Conservation (phyloP, 1,139 yeast genomes). For the Taphrina populina region DNA sequence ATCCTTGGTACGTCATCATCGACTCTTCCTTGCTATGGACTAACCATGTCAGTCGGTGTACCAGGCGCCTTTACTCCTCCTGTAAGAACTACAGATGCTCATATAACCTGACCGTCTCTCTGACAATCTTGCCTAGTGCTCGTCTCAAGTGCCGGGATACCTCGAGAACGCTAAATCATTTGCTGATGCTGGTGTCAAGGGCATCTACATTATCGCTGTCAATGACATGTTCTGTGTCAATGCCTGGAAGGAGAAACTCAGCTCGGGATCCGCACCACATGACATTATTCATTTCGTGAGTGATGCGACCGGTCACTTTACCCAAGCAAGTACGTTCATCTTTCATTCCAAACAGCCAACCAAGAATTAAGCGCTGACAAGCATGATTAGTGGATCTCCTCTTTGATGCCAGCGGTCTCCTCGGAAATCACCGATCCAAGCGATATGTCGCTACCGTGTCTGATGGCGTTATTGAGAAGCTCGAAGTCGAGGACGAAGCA, state of each 20-base stretch:
- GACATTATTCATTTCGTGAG: constrained; percentile 59
- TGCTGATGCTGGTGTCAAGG: constrained; percentile 60
- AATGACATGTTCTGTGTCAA: constrained; percentile 83
- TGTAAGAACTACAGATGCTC: too few species aligned
- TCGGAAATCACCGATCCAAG: constrained; percentile 72
- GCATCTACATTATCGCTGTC: constrained; percentile 68
- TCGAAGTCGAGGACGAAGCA: constrained; percentile 78
- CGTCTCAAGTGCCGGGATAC: constrained; percentile 81
- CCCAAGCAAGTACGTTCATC: constrained; percentile 11
- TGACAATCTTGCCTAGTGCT: constrained; percentile 45
- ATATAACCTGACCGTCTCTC: neutral
- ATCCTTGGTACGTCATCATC: constrained; percentile 1
- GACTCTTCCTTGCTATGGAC: neutral
- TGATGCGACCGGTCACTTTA: constrained; percentile 71
- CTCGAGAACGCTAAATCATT: constrained; percentile 55
- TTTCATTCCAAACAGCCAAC: too few species aligned
- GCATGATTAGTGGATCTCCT: constrained; percentile 55
- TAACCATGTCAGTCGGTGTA: constrained; percentile 64
- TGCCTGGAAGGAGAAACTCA: constrained; percentile 67
- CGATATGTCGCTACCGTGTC: constrained; percentile 75
- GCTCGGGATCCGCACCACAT: constrained; percentile 42
- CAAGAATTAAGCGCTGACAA: too few species aligned
- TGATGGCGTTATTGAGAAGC: constrained; percentile 64
- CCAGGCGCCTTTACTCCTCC: constrained; percentile 55
- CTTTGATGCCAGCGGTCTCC: constrained; percentile 69